Percentiles rank a stretch among this genome's conserved stretches.
phyloP scores from a whole-genome alignment of 2,329 filamentous ascomycete species.

The Elsinoe arachidis region DNA sequence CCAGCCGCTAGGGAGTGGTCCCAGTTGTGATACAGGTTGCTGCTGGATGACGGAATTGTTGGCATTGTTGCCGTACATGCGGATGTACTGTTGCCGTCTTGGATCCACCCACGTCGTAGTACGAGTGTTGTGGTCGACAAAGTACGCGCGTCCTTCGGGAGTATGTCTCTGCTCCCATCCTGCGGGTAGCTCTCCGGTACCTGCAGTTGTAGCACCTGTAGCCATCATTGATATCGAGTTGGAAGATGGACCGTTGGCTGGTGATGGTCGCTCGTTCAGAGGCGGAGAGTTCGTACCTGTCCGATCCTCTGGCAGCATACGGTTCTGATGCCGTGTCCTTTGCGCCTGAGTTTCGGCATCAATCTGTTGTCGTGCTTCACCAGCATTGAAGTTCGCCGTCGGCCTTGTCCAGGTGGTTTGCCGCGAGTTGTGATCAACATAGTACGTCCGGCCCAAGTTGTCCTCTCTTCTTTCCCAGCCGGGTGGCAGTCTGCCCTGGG shows the following conservation, averaged over 20 bases:
- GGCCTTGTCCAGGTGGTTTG: conserved; percentile 95
- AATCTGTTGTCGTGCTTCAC: conserved; percentile 67
- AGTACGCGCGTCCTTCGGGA: conserved; percentile 89
- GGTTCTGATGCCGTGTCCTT: conserved; percentile 85
- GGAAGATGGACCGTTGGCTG: conserved; percentile 31
- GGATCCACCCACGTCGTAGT: conserved; percentile 99
- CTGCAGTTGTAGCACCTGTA: conserved; percentile 86
- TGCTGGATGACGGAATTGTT: conserved; percentile 82
- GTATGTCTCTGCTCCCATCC: conserved; percentile 97
- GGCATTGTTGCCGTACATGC: conserved; percentile 92
- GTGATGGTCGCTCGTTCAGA: conserved; percentile 34
- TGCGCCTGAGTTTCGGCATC: conserved; percentile 91
- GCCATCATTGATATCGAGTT: conserved; percentile 80
- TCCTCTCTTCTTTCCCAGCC: conserved; percentile 97
- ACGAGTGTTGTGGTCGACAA: conserved; percentile 95
- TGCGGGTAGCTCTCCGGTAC: conserved; percentile 86
- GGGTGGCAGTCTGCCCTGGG: conserved; percentile 81
- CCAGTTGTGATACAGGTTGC: conserved; percentile 93
- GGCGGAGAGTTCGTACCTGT: conserved; percentile 90
- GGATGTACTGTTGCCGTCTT: conserved; percentile 91
- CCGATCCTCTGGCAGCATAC: conserved; percentile 89
- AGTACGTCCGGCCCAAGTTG: conserved; percentile 90
- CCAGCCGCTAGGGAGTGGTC: conserved; percentile 92
- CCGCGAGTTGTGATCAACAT: conserved; percentile 94
- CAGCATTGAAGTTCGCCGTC: conserved; percentile 65